These are phyloP conservation scores for Penicillium sp. DNA, from an alignment of 2,329 filamentous ascomycete genomes.

Conservation along the genomic window DNA sequence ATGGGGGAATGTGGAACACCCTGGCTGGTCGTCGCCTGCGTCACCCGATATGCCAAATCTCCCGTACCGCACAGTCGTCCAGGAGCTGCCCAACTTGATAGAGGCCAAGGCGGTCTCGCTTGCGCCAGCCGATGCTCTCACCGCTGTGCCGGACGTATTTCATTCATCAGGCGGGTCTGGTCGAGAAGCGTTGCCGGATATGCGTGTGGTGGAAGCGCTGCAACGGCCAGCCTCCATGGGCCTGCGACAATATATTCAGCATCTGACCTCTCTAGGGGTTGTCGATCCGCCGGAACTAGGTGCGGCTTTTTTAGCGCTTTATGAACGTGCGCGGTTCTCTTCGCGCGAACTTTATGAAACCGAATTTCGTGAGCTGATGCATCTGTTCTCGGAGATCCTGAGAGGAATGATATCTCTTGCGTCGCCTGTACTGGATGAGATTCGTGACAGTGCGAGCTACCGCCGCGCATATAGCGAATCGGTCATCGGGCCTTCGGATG, in stretches of 20 bases:
- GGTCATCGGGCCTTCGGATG: conserved; percentile 36
- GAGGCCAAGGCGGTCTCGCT: conserved; percentile 90
- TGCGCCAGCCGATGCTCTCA: conserved; percentile 55
- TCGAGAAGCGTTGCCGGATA: conserved; percentile 50
- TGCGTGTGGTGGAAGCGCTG: conserved; percentile 63
- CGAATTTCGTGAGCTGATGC: conserved; percentile 74
- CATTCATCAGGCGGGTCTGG: conserved; percentile 29
- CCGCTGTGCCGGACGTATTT: conserved; percentile 39
- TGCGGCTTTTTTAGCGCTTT: conserved; percentile 62
- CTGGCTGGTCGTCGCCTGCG: conserved; percentile 79
- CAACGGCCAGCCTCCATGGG: conserved; percentile 66
- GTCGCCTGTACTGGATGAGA: conserved; percentile 46
- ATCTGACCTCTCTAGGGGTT: conserved; percentile 63
- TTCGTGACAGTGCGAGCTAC: conserved; percentile 24
- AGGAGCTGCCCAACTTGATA: conserved; percentile 80
- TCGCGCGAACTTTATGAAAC: conserved; percentile 59
- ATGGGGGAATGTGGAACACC: conserved; percentile 81
- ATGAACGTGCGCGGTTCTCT: conserved; percentile 83
- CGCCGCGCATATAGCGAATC: conserved; percentile 28
- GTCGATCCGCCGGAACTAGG: conserved; percentile 48
- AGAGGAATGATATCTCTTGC: conserved; percentile 65
- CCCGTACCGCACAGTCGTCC: conserved; percentile 75
- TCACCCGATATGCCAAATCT: conserved; percentile 69
- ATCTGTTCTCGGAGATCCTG: conserved; percentile 73
- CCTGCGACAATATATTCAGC: conserved; percentile 69